These are phyloP conservation scores for Chenopodium quinoa DNA, from an alignment of 148 eudicot genomes.

Conservation along the genomic window DNA sequence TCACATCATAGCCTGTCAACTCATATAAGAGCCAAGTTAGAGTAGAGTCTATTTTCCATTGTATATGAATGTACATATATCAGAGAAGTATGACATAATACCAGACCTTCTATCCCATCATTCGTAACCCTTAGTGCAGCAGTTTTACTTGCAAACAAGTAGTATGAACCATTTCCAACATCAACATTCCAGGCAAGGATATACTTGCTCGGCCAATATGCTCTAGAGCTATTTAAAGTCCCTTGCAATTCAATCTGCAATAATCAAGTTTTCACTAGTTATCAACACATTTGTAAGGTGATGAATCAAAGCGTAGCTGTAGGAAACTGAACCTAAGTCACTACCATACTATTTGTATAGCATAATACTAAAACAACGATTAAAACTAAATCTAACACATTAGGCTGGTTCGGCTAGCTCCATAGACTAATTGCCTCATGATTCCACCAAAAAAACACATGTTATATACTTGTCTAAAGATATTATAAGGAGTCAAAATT, in stretches of 20 bases:
- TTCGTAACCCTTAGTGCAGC: constrained; percentile 54
- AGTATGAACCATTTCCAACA: constrained; percentile 54
- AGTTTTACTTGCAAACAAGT: constrained; percentile 64
- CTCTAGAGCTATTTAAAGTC: constrained; percentile 52
- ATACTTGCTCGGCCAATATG: constrained; percentile 79
- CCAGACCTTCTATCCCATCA: constrained; percentile 62
- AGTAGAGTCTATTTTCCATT: background rate
- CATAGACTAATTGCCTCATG: background rate
- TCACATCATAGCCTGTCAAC: constrained; percentile 67
- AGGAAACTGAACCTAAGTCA: background rate
- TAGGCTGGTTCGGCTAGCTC: background rate
- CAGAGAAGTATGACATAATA: constrained; percentile 1
- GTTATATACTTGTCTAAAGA: background rate
- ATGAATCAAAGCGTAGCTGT: background rate
- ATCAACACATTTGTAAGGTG: background rate
- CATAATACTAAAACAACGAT: background rate
- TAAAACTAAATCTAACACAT: background rate
- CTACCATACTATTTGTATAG: background rate
- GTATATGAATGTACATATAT: background rate
- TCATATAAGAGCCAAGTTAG: constrained; percentile 26
- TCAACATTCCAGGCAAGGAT: constrained; percentile 79
- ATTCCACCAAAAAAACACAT: background rate
- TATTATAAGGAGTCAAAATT: no score
- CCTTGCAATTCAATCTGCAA: constrained; percentile 47
- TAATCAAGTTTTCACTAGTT: background rate